Base-by-base conservation (phyloP, 768 basidiomycete genomes). In the Cystobasidium onofrii region DNA sequence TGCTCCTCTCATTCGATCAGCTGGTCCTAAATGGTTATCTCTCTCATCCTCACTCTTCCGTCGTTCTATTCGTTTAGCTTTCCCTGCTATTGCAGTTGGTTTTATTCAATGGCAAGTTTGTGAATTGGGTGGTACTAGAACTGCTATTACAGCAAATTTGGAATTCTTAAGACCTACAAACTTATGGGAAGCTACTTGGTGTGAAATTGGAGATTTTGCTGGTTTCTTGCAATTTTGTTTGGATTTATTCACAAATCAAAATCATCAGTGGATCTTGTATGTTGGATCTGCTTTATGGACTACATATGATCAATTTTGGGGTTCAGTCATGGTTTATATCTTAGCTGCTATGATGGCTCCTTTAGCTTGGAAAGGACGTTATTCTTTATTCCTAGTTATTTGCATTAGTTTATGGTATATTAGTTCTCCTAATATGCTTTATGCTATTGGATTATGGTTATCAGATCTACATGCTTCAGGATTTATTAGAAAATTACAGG, bases 261-360 rank as follows among this genome's bases (percentile, higher is more conserved):
- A 80, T 74, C 79, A 79, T 67, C 77, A 78, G 60, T 78, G 78
- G 73, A 80, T 80, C 77, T 78, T 79, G 67, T 73, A 69, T 46
- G 69, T 76, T 46, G 79, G 79, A 29, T 78, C 78, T n/a, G 78
- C 78, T 23, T 77, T 80, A 13, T 80, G 79, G 79, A 76, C 79
- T n/a, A 80, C 79, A 0, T 80, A 79, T 77, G 79, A 80, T 61
- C 79, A 79, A 70, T 80, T 80, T 75, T 80, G 79, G 79, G 79
- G 79, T 13, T 78, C 78, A 36, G 77, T 78, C 63, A 74, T 80
- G 69, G 78, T 78, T 73, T 80, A 80, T 75, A 77, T 80, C 74
- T 73, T 80, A 65, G 78, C 76, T 69, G 76, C 76, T 18, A 75
- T 77, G 46, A 74, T 79, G 62, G 79, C 79, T 12, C 78, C 78